A percentile compares a stretch with the other conserved stretches of the same genome.
phyloP scores from a whole-genome alignment of 208 protist species.

The Acanthamoeba castellanii region DNA sequence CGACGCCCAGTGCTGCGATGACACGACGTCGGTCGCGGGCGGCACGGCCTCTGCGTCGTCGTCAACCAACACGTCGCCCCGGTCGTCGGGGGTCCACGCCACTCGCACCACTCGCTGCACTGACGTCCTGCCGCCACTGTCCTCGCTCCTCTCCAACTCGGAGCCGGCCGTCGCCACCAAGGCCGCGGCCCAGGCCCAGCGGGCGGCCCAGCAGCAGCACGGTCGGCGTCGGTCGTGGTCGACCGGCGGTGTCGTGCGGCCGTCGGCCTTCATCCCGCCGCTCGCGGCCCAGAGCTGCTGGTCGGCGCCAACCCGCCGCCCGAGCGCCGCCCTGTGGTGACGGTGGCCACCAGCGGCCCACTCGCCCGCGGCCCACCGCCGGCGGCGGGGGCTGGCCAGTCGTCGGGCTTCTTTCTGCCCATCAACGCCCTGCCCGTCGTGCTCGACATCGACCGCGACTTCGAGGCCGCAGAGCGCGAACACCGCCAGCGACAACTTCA shows the following conservation, averaged over 20 bases:
- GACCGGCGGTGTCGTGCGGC: background rate
- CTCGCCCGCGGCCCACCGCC: background rate
- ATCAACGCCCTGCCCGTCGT: conserved; percentile 6
- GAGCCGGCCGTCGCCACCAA: background rate
- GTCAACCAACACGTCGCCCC: background rate
- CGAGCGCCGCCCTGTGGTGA: background rate
- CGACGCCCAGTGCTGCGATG: background rate
- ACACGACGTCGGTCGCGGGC: too few relatives aligned
- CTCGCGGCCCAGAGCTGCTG: background rate
- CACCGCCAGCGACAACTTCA: background rate
- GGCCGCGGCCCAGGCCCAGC: background rate
- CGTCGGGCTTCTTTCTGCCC: conserved; percentile 13
- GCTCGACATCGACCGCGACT: conserved; percentile 3
- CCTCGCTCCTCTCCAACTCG: background rate
- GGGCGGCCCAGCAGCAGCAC: background rate
- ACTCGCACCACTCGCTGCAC: background rate
- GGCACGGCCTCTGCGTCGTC: background rate
- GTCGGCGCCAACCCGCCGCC: background rate
- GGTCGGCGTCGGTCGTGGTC: background rate
- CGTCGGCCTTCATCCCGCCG: background rate
- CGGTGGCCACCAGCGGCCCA: background rate
- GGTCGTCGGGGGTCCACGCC: background rate
- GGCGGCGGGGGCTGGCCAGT: background rate
- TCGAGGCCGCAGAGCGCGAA: background rate
- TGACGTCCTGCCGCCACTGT: background rate